Evolutionary conservation across 768 basidiomycete genomes (phyloP).

Genomic region (Cystofilobasidium ferigula): DNA sequence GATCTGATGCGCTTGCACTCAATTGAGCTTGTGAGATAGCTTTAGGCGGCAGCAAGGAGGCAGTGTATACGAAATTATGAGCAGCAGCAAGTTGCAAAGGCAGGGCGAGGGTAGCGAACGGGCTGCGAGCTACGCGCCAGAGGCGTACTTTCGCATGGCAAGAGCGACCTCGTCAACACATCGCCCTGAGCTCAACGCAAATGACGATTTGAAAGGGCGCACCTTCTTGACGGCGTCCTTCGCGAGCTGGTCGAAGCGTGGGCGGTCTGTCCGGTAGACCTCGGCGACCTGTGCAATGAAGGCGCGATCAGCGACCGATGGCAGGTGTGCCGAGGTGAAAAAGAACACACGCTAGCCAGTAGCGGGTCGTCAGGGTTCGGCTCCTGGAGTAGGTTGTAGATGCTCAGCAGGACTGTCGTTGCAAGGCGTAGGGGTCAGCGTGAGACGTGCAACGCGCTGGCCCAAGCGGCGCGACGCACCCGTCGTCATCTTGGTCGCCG

Average conservation of each 20-base stretch:
- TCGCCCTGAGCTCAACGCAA: no score
- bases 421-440: not conserved
- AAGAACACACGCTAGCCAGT: conserved; percentile 36
- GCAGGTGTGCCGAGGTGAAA: not conserved
- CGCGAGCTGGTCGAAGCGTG: conserved; percentile 17
- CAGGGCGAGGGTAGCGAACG: no score
- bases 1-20: no score
- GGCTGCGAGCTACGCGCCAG: no score
- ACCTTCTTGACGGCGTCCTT: conserved; percentile 23
- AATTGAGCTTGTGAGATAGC: no score
- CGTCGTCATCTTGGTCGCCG: conserved; percentile 36
- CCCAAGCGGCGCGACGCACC: conserved; percentile 27
- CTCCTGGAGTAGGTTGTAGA: conserved; percentile 36
- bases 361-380: conserved; percentile 40
- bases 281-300: conserved; percentile 20
- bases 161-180: no score
- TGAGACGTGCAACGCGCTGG: not conserved
- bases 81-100: no score
- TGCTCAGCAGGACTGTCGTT: conserved; percentile 32
- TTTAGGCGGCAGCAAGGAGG: no score
- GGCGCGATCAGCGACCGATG: conserved; percentile 28
- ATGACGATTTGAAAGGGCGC: no score
- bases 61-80: no score
- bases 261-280: conserved; percentile 15
- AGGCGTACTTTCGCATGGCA: no score